Evolutionary conservation across 78 protist species (phyloP).

Genomic region (Dictyostelium intermedium): DNA sequence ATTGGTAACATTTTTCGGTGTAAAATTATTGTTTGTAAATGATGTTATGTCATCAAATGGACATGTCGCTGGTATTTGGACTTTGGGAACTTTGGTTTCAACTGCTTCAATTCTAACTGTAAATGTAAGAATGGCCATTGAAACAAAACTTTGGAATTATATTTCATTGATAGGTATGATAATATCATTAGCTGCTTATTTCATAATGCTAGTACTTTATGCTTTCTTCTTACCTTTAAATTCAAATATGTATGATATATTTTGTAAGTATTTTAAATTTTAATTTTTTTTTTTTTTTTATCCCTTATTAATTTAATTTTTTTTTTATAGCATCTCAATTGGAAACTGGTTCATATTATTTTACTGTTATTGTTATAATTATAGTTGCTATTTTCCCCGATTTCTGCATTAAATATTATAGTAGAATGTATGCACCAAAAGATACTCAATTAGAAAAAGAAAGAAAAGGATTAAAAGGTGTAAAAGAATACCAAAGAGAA

Average conservation of each 20-base stretch:
- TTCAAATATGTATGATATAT: conserved; percentile 73
- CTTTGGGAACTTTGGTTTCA: conserved; percentile 62
- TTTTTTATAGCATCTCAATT: conserved; percentile 7
- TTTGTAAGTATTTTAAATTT: conserved; percentile 7
- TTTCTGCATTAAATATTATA: conserved; percentile 44
- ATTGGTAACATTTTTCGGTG: conserved; percentile 44
- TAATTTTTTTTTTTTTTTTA: neutral
- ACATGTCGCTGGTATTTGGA: conserved; percentile 60
- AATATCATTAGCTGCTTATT: conserved; percentile 25
- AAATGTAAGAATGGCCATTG: conserved; percentile 48
- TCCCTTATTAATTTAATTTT: neutral
- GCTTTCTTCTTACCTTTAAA: conserved; percentile 28
- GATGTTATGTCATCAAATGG: conserved; percentile 61
- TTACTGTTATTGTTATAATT: conserved; percentile 9
- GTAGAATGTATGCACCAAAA: conserved; percentile 46
- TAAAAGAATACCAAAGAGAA: conserved; percentile 42
- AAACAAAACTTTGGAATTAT: conserved; percentile 60
- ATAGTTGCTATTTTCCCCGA: conserved; percentile 57
- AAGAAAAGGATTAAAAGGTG: conserved; percentile 2
- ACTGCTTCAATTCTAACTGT: conserved; percentile 50
- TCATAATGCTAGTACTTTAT: conserved; percentile 49
- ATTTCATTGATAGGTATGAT: neutral
- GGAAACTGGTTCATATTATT: conserved; percentile 11
- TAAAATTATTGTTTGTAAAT: conserved; percentile 27
- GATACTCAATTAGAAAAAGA: conserved; percentile 61